Evolutionary conservation across 2,329 filamentous ascomycete genomes (phyloP).

Genomic region (Escovopsis sp.): DNA sequence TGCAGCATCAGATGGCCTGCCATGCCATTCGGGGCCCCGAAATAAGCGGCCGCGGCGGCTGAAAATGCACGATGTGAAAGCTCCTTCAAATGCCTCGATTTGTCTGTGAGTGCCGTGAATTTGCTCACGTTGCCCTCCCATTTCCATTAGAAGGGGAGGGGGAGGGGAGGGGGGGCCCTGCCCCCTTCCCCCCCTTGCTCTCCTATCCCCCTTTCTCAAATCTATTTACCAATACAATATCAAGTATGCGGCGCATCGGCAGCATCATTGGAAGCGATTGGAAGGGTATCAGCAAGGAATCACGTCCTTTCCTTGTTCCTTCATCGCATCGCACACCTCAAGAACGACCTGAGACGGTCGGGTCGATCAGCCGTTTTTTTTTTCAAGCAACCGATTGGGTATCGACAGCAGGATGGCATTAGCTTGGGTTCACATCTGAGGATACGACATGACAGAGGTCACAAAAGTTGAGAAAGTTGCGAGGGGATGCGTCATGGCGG

Average conservation of each 20-base stretch:
- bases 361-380: too few species aligned
- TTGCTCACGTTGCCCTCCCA: background rate
- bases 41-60: background rate
- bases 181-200: too few species aligned
- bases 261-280: constrained; percentile 5
- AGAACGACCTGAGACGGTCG: too few species aligned
- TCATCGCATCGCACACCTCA: too few species aligned
- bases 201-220: background rate
- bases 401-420: too few species aligned
- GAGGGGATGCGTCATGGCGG: constrained; percentile 6
- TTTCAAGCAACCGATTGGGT: too few species aligned
- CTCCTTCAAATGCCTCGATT: constrained; percentile 1
- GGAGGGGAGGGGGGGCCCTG: too few species aligned
- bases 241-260: constrained; percentile 1
- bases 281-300: too few species aligned
- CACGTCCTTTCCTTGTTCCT: too few species aligned
- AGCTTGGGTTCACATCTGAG: too few species aligned
- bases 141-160: too few species aligned
- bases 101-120: constrained; percentile 2
- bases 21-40: background rate
- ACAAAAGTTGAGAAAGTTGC: background rate
- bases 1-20: background rate
- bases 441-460: too few species aligned
- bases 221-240: background rate
- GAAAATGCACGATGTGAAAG: constrained; percentile 3